phyloP scores from a whole-genome alignment of 306 rosid genomes.

The Dryas alaskensis region DNA sequence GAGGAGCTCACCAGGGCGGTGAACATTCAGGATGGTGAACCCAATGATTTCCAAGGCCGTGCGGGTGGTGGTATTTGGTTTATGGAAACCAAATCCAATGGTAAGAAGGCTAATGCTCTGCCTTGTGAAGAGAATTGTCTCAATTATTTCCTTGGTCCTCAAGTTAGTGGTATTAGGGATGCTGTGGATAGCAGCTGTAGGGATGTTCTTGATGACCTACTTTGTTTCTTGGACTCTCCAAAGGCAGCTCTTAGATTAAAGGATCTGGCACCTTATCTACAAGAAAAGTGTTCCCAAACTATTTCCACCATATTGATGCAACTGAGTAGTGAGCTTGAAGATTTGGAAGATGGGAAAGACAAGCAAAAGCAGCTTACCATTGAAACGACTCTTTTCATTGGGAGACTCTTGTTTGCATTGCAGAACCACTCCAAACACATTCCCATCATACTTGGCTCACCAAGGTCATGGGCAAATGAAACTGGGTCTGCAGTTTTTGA shows the following conservation, averaged over 20 bases:
- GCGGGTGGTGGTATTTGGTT: conserved; percentile 90
- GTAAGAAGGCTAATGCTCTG: conserved; percentile 46
- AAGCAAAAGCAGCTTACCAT: conserved; percentile 41
- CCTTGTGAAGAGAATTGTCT: conserved; percentile 67
- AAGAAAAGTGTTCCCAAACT: conserved; percentile 69
- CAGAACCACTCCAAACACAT: conserved; percentile 82
- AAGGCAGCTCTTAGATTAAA: conserved; percentile 81
- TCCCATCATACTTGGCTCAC: conserved; percentile 82
- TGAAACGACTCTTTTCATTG: conserved; percentile 86
- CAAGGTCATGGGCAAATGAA: conserved; percentile 76
- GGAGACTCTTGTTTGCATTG: conserved; percentile 87
- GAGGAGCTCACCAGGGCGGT: conserved; percentile 48
- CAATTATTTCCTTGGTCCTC: conserved; percentile 80
- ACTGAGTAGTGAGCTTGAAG: conserved; percentile 59
- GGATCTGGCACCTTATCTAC: conserved; percentile 71
- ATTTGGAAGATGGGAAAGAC: conserved; percentile 50
- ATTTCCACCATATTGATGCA: conserved; percentile 58
- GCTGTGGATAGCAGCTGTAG: conserved; percentile 71
- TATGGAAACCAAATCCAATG: conserved; percentile 48
- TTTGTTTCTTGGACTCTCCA: conserved; percentile 88
- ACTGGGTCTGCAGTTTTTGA: conserved; percentile 47
- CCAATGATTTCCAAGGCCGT: conserved; percentile 42
- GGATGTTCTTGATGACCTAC: conserved; percentile 71
- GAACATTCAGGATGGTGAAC: conserved; percentile 37
- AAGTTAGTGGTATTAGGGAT: conserved; percentile 79